Evolutionary conservation across 2,329 filamentous ascomycete species (phyloP), one percentile per base, ranked within the genome.

Genomic region (Xylariaceae sp.): DNA sequence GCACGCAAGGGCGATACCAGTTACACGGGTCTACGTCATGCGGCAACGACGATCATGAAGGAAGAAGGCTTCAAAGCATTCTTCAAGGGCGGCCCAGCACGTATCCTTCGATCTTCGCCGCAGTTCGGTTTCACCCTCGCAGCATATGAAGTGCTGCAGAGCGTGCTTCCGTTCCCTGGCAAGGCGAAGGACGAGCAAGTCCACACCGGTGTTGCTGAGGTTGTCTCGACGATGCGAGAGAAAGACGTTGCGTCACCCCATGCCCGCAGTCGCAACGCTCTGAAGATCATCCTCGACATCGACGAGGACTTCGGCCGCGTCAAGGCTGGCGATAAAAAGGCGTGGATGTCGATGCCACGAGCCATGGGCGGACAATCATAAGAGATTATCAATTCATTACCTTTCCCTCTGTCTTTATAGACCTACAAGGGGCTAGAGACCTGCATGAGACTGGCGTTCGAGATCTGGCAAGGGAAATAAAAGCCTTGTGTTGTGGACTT

Each of bases 121-220:
- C 94, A 99, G 71, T 99, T 99, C 72, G 94, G 94, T 61, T 97
- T 97, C 79, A 99, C 94, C 0, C 85, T 99, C 20, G 94, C 94
- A 3, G 89, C 90, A 36, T 99, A 97, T 73, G 94, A 99, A 74
- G 81, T 99, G 30, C 79, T 99, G 44, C 92, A 97, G 76, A 89
- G 80, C 57, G 48, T 86, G 36, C 75, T 97, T 37, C 94, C 94
- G 5, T 85, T 89, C 78, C 91, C 92, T 2, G 91, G 90, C 47
- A 77, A 76, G 35, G 26, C 62, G 13, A 74, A 79, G 57, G 71
- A 74, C 23, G 80, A 83, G 36, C 74, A 81, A 50, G 76, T 81
- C 5, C 76, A 82, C 50, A 78, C 77, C 15, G 86, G 87, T 40
- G 80, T 85, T 30, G 73, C 83, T 15, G 86, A 89, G 63, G 86